These are phyloP conservation scores for Talaromyces sp. DNA, from an alignment of 2,329 filamentous ascomycete genomes.

Conservation along the genomic window DNA sequence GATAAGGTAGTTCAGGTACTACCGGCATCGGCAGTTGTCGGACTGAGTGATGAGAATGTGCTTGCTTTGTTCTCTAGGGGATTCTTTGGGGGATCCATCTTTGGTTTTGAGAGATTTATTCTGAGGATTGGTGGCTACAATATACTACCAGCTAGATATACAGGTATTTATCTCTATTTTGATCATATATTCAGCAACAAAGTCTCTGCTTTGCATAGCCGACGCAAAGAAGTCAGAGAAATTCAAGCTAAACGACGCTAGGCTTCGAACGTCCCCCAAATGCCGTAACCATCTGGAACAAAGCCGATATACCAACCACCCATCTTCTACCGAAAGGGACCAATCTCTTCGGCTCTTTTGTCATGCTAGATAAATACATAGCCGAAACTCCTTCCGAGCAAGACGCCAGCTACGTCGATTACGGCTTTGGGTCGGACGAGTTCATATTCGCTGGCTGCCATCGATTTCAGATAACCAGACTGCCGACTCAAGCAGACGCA, in stretches of 20 bases:
- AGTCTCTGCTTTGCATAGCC: too few species aligned
- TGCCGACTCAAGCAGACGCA: background rate
- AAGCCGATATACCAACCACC: constrained; percentile 1
- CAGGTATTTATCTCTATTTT: background rate
- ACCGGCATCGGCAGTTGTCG: constrained; percentile 14
- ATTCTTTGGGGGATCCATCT: constrained; percentile 21
- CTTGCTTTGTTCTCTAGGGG: constrained; percentile 20
- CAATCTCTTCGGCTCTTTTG: constrained; percentile 19
- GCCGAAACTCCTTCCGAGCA: background rate
- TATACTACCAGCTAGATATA: constrained; percentile 6
- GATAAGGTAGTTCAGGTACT: constrained; percentile 19
- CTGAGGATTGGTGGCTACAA: constrained; percentile 8
- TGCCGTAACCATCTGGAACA: constrained; percentile 15
- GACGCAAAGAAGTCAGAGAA: background rate
- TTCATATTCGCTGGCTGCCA: constrained; percentile 19
- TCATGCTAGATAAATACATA: constrained; percentile 20
- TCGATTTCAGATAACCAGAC: constrained; percentile 19
- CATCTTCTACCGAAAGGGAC: constrained; percentile 17
- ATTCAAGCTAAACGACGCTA: background rate
- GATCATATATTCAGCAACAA: background rate
- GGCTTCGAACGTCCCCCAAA: background rate
- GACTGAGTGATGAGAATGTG: constrained; percentile 19
- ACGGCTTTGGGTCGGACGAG: constrained; percentile 20
- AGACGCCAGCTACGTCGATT: constrained; percentile 20
- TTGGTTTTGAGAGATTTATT: constrained; percentile 17